Percentiles rank a stretch among this genome's conserved stretches.
These are phyloP conservation scores for Fusarium camptoceras DNA, from an alignment of 2,329 filamentous ascomycete species.

Conservation along the genomic window DNA sequence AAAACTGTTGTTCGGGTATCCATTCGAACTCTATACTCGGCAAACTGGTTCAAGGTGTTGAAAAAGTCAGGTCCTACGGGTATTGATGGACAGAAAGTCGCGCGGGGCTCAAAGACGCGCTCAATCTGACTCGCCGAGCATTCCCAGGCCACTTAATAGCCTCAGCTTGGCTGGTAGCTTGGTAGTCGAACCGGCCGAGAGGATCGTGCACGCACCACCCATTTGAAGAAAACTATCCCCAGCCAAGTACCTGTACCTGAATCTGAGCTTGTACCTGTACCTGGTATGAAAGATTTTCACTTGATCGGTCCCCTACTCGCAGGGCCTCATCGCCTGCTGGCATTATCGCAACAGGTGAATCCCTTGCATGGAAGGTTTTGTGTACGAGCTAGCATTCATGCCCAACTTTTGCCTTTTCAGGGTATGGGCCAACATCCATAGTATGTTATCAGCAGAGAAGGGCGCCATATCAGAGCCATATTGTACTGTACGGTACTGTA, in stretches of 20 bases:
- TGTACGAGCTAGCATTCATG: slow-evolving; percentile 30
- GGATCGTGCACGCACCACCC: slow-evolving; percentile 26
- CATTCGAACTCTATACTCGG: not conserved
- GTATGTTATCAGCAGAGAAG: slow-evolving; percentile 16
- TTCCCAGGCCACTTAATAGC: slow-evolving; percentile 28
- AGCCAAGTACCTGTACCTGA: slow-evolving; percentile 7
- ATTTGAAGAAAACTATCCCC: slow-evolving; percentile 15
- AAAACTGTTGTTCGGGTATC: slow-evolving; percentile 10
- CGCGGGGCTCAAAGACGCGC: slow-evolving; percentile 43
- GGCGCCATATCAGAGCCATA: not conserved
- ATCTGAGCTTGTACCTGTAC: slow-evolving; percentile 8
- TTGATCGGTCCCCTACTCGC: slow-evolving; percentile 14
- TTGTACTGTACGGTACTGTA: not conserved
- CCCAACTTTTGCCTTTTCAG: slow-evolving; percentile 41
- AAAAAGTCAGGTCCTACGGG: not conserved
- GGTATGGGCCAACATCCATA: slow-evolving; percentile 3
- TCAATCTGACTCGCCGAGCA: slow-evolving; percentile 44
- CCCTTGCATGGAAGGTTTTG: not conserved
- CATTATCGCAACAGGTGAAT: not conserved
- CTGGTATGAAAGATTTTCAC: slow-evolving; percentile 10
- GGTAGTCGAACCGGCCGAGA: slow-evolving; percentile 40
- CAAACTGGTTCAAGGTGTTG: not conserved
- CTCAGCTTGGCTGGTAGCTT: slow-evolving; percentile 25
- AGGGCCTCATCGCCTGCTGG: slow-evolving; percentile 21
- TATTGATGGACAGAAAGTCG: slow-evolving; percentile 20